Conservation (phyloP, 2,329 filamentous ascomycete genomes). For the Monilinia laxa region DNA sequence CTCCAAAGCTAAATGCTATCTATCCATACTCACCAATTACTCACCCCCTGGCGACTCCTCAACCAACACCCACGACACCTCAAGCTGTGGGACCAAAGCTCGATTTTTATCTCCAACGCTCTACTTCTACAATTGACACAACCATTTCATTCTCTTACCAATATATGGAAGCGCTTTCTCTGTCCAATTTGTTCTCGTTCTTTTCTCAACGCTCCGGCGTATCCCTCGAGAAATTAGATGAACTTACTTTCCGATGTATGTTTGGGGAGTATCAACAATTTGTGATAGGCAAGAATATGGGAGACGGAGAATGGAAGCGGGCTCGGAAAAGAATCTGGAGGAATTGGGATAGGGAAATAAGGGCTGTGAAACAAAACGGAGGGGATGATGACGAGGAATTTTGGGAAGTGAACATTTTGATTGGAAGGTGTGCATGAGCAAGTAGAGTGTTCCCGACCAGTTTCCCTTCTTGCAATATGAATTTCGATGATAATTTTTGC, state of each 20-base stretch:
- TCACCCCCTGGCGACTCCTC: neutral
- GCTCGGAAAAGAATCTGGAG: conserved; percentile 21
- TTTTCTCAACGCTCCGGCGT: conserved; percentile 14
- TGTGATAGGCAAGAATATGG: conserved; percentile 15
- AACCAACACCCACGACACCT: conserved; percentile 17
- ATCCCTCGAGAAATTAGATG: neutral
- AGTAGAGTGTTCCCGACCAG: too few relatives aligned
- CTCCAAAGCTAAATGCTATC: neutral
- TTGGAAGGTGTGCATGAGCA: conserved; percentile 9
- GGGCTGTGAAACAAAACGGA: neutral
- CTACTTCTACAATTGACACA: conserved; percentile 3
- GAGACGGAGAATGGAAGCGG: conserved; percentile 18
- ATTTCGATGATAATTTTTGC: neutral
- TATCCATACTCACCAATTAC: neutral
- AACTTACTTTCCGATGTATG: conserved; percentile 20
- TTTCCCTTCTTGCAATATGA: neutral
- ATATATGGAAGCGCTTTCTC: conserved; percentile 13
- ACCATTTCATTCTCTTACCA: conserved; percentile 2
- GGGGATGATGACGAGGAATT: conserved; percentile 12
- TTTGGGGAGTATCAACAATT: conserved; percentile 23
- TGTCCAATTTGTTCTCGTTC: conserved; percentile 6
- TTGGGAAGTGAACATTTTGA: conserved; percentile 20
- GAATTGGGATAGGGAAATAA: conserved; percentile 14
- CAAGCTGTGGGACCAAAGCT: neutral
- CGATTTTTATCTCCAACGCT: conserved; percentile 20